Percentiles rank a stretch among this genome's conserved stretches.
These are phyloP conservation scores for Blastobotrys raffinosifermentans DNA, from an alignment of 1,139 yeast genomes.

Conservation along the genomic window DNA sequence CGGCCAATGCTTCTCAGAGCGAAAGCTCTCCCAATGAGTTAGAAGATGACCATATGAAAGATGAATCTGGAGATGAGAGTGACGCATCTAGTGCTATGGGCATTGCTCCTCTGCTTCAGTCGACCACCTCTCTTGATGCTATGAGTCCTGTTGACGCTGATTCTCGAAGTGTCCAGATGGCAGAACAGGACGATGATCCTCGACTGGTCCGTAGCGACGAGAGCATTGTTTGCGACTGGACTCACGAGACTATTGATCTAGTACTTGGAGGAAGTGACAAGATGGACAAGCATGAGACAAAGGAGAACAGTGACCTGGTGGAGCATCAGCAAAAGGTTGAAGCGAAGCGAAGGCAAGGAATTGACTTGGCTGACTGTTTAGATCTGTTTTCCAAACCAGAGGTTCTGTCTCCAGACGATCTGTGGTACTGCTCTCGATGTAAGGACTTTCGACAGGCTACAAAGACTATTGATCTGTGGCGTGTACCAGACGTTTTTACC, in stretches of 20 bases:
- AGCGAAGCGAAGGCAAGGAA: slow-evolving; percentile 41
- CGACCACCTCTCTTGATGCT: too few relatives aligned
- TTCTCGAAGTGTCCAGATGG: neutral
- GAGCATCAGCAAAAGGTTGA: slow-evolving; percentile 38
- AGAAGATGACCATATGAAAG: slow-evolving; percentile 3
- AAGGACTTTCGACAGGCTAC: slow-evolving; percentile 87
- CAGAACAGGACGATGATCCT: slow-evolving; percentile 2
- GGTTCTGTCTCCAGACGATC: slow-evolving; percentile 78
- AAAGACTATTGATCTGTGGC: slow-evolving; percentile 87
- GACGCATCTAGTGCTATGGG: slow-evolving; percentile 13
- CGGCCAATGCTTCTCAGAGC: too few relatives aligned
- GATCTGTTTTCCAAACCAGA: slow-evolving; percentile 75
- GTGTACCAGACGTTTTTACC: slow-evolving; percentile 81
- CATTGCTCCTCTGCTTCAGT: slow-evolving; percentile 1
- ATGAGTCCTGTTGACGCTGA: too few relatives aligned
- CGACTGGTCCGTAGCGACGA: slow-evolving; percentile 35
- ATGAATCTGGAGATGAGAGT: slow-evolving; percentile 4
- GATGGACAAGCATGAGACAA: slow-evolving; percentile 39
- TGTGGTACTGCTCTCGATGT: slow-evolving; percentile 93
- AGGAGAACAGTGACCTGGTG: slow-evolving; percentile 26
- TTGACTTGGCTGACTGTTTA: slow-evolving; percentile 65
- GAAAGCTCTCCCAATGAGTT: too few relatives aligned
- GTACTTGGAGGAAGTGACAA: slow-evolving; percentile 34
- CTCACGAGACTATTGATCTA: slow-evolving; percentile 40
- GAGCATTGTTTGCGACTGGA: slow-evolving; percentile 73